Percentiles rank a stretch among this genome's conserved stretches.
Conservation (phyloP, 1,284 basidiomycete species). For the Waitea zeae region DNA sequence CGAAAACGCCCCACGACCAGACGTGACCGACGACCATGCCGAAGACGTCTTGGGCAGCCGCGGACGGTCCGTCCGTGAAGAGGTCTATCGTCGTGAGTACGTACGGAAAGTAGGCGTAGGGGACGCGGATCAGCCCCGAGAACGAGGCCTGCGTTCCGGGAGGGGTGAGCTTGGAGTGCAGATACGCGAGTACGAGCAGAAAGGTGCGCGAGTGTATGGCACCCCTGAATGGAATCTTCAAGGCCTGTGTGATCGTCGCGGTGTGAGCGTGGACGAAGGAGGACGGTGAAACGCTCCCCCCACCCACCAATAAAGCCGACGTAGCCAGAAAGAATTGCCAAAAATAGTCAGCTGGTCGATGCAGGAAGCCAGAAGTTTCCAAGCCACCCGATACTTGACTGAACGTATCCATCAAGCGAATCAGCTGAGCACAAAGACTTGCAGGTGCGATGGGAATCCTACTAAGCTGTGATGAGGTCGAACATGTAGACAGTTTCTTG, state of each 20-base stretch:
- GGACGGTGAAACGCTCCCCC: conserved; percentile 6
- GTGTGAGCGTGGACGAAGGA: background rate
- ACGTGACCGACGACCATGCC: conserved; percentile 22
- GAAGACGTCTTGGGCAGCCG: conserved; percentile 33
- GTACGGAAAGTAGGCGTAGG: conserved; percentile 61
- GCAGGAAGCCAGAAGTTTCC: conserved; percentile 42
- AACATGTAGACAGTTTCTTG: conserved; percentile 49
- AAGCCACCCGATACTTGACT: conserved; percentile 45
- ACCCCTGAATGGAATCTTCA: conserved; percentile 49
- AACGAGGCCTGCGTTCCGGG: conserved; percentile 48
- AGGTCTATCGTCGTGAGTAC: conserved; percentile 59
- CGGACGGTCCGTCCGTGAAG: conserved; percentile 40
- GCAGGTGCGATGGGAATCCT: background rate
- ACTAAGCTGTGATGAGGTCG: conserved; percentile 68
- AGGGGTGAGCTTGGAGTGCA: conserved; percentile 50
- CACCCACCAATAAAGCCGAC: conserved; percentile 42
- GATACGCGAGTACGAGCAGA: conserved; percentile 50
- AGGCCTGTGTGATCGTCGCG: conserved; percentile 20
- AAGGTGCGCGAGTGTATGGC: conserved; percentile 49
- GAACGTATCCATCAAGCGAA: background rate
- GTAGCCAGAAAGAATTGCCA: conserved; percentile 53
- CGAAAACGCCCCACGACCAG: conserved; percentile 64
- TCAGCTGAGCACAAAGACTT: background rate
- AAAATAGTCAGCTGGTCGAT: conserved; percentile 51
- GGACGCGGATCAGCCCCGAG: conserved; percentile 58